Conservation (phyloP, 2,329 filamentous ascomycete genomes). For the Elsinoe batatas region DNA sequence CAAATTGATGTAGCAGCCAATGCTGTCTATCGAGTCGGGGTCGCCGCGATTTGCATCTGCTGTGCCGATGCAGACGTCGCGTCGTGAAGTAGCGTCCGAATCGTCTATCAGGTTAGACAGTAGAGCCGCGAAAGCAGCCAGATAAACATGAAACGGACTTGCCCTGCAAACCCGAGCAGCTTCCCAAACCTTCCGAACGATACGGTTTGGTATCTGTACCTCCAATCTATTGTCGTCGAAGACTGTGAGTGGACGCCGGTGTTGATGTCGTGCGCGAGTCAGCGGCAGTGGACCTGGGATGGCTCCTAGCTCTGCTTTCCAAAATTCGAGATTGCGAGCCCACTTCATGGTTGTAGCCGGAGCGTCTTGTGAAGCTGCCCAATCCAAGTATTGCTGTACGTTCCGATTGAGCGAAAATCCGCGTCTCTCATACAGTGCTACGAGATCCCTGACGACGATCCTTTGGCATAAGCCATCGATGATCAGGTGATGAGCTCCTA, state of each 20-base stretch:
- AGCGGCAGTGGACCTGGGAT: background rate
- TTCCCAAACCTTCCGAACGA: background rate
- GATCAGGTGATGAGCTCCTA: background rate
- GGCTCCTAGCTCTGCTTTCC: background rate
- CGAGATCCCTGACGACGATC: background rate
- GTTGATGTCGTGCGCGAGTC: background rate
- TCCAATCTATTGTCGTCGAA: background rate
- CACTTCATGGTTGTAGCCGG: background rate
- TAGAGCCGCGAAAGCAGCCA: constrained; percentile 27
- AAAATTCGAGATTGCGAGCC: background rate
- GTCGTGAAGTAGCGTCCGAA: constrained; percentile 18
- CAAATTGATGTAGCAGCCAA: constrained; percentile 34
- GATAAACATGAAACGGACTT: constrained; percentile 29
- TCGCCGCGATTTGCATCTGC: constrained; percentile 31
- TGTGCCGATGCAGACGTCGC: constrained; percentile 34
- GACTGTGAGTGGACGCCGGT: background rate
- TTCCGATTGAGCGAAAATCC: background rate
- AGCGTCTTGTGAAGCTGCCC: background rate
- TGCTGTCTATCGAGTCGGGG: constrained; percentile 18
- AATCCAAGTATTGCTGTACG: background rate
- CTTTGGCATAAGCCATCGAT: background rate
- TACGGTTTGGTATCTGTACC: background rate
- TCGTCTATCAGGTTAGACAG: constrained; percentile 16
- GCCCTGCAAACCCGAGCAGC: constrained; percentile 13
- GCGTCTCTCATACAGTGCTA: background rate